These are phyloP conservation scores for Leucocoprinus leucothites DNA, from an alignment of 768 basidiomycete genomes.

Conservation along the genomic window DNA sequence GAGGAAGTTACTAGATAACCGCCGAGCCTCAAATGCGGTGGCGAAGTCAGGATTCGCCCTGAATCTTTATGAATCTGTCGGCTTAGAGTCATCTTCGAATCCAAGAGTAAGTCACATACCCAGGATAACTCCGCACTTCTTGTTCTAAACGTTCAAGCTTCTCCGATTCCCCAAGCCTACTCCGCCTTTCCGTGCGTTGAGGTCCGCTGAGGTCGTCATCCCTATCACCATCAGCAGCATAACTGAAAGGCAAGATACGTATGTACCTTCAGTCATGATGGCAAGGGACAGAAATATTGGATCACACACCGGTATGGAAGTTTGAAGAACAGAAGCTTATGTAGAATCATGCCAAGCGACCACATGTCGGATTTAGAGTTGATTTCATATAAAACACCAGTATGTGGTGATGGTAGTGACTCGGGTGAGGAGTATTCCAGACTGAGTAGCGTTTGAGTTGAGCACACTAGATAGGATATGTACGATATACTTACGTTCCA, in stretches of 20 bases:
- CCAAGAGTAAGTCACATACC: slow-evolving; percentile 39
- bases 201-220: slow-evolving; percentile 29
- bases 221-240: slow-evolving; percentile 60
- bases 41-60: slow-evolving; percentile 49
- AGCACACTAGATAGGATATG: neutral
- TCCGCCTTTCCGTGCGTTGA: slow-evolving; percentile 26
- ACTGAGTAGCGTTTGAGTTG: slow-evolving; percentile 28
- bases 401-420: slow-evolving; percentile 66
- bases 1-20: slow-evolving; percentile 67
- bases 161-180: slow-evolving; percentile 37
- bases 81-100: neutral
- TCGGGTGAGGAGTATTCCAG: slow-evolving; percentile 91
- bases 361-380: slow-evolving; percentile 95
- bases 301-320: slow-evolving; percentile 69
- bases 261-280: neutral
- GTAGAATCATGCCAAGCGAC: slow-evolving; percentile 94
- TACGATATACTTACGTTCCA: slow-evolving; percentile 72
- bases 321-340: slow-evolving; percentile 90
- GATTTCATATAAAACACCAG: slow-evolving; percentile 64
- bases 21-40: slow-evolving; percentile 63
- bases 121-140: slow-evolving; percentile 73
- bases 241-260: slow-evolving; percentile 27
- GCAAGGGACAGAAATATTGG: neutral
- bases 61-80: slow-evolving; percentile 32
- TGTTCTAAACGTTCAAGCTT: slow-evolving; percentile 68